These are phyloP conservation scores for Phycomyces blakesleeanus DNA, from an alignment of 192 early-diverging fungal genomes.

Conservation along the genomic window DNA sequence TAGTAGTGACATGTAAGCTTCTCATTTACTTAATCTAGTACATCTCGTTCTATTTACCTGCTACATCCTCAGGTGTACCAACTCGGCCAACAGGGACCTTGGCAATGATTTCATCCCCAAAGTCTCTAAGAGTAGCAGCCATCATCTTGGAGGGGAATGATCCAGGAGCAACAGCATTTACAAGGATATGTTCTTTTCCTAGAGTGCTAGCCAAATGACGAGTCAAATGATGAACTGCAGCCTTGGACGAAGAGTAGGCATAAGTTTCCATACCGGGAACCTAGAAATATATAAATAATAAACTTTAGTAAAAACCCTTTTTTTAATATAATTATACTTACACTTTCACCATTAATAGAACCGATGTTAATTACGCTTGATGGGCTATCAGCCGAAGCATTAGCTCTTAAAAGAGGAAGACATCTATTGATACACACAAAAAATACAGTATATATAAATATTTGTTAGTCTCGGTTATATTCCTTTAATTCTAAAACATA, in stretches of 20 bases:
- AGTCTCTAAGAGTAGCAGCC: slow-evolving; percentile 51
- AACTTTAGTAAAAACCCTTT: background rate
- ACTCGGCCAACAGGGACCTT: slow-evolving; percentile 70
- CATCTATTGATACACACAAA: slow-evolving; percentile 37
- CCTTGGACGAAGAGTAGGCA: slow-evolving; percentile 78
- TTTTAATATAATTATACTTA: background rate
- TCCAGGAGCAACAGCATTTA: slow-evolving; percentile 70
- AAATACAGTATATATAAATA: background rate
- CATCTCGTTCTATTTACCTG: slow-evolving; percentile 56
- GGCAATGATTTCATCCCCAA: slow-evolving; percentile 49
- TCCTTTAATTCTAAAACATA: slow-evolving; percentile 27
- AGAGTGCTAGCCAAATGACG: slow-evolving; percentile 61
- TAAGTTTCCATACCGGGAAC: slow-evolving; percentile 46
- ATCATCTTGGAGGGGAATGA: slow-evolving; percentile 78
- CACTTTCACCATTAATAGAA: slow-evolving; percentile 58
- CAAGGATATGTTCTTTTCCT: slow-evolving; percentile 53
- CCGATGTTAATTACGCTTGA: slow-evolving; percentile 88
- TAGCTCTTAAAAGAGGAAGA: slow-evolving; percentile 63
- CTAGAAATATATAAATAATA: background rate
- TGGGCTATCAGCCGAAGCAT: slow-evolving; percentile 52
- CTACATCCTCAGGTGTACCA: slow-evolving; percentile 82
- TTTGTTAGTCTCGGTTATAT: background rate
- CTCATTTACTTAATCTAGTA: no score
- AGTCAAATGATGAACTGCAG: slow-evolving; percentile 73
- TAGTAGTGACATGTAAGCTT: background rate